These are phyloP conservation scores for Penicillium sp. DNA, from an alignment of 2,329 filamentous ascomycete genomes.

Conservation along the genomic window DNA sequence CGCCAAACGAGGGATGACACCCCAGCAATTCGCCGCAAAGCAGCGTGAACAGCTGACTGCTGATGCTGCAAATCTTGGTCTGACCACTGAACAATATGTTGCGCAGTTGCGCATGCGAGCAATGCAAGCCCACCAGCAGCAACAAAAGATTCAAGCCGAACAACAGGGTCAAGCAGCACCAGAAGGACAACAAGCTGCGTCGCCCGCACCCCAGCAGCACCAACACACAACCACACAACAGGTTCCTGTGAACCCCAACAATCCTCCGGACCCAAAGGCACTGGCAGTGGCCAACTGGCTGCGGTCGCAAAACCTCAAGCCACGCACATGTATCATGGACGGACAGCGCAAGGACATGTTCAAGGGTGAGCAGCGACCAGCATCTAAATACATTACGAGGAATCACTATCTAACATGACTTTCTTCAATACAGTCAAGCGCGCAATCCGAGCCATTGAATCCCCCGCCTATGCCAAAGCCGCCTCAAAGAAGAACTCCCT, in stretches of 20 bases:
- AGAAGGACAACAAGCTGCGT: slow-evolving; percentile 39
- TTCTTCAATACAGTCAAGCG: slow-evolving; percentile 71
- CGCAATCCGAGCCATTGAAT: slow-evolving; percentile 84
- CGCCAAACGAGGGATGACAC: slow-evolving; percentile 77
- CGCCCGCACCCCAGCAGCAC: slow-evolving; percentile 24
- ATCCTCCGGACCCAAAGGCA: slow-evolving; percentile 81
- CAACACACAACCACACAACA: slow-evolving; percentile 46
- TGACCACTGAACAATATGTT: slow-evolving; percentile 54
- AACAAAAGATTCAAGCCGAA: slow-evolving; percentile 38
- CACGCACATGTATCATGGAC: slow-evolving; percentile 86
- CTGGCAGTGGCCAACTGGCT: slow-evolving; percentile 88
- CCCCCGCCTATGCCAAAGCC: slow-evolving; percentile 85
- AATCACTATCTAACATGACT: background rate
- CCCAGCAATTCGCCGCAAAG: slow-evolving; percentile 76
- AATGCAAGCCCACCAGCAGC: slow-evolving; percentile 46
- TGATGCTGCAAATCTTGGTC: slow-evolving; percentile 52
- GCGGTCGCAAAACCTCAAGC: slow-evolving; percentile 79
- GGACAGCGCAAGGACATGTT: slow-evolving; percentile 99
- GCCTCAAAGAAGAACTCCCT: slow-evolving; percentile 79
- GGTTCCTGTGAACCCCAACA: slow-evolving; percentile 48
- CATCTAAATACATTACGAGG: background rate
- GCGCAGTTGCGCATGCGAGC: slow-evolving; percentile 48
- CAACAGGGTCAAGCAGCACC: slow-evolving; percentile 36
- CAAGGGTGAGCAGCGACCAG: slow-evolving; percentile 60
- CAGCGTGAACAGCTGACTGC: slow-evolving; percentile 48